A percentile compares a stretch with the other conserved stretches of the same genome.
Conservation (phyloP, 2,329 filamentous ascomycete species). For the Chrysoporthe austroafricana region DNA sequence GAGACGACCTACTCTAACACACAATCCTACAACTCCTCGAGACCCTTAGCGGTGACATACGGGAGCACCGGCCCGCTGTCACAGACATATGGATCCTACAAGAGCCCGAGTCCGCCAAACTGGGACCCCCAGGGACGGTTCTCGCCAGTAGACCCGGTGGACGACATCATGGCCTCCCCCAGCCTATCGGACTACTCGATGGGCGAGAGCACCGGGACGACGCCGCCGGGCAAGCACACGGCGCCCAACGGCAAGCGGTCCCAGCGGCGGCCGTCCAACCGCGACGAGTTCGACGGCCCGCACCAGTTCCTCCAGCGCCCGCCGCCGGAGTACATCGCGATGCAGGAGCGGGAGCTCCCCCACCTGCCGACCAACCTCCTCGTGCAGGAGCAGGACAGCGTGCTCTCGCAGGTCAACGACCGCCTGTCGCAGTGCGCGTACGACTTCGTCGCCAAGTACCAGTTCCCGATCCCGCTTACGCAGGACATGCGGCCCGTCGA, state of each 20-base stretch:
- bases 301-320: conserved; percentile 80
- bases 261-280: conserved; percentile 75
- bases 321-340: conserved; percentile 69
- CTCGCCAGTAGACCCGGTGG: conserved; percentile 61
- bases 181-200: conserved; percentile 64
- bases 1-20: conserved; percentile 45
- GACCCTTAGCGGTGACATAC: conserved; percentile 45
- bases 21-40: conserved; percentile 45
- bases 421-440: conserved; percentile 83
- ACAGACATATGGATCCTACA: conserved; percentile 42
- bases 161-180: conserved; percentile 62
- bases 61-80: conserved; percentile 29
- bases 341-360: conserved; percentile 79
- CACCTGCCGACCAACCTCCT: conserved; percentile 81
- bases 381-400: conserved; percentile 82
- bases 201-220: conserved; percentile 52
- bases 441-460: conserved; percentile 89
- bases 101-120: conserved; percentile 45
- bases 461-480: conserved; percentile 84
- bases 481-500: conserved; percentile 80
- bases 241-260: conserved; percentile 52
- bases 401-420: conserved; percentile 81
- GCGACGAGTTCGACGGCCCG: conserved; percentile 88
- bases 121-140: conserved; percentile 56
- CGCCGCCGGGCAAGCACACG: conserved; percentile 50